A percentile compares a stretch with the other conserved stretches of the same genome.
Evolutionary conservation across 257 asterid genomes (phyloP).

Genomic region (Knoxia roxburghii): DNA sequence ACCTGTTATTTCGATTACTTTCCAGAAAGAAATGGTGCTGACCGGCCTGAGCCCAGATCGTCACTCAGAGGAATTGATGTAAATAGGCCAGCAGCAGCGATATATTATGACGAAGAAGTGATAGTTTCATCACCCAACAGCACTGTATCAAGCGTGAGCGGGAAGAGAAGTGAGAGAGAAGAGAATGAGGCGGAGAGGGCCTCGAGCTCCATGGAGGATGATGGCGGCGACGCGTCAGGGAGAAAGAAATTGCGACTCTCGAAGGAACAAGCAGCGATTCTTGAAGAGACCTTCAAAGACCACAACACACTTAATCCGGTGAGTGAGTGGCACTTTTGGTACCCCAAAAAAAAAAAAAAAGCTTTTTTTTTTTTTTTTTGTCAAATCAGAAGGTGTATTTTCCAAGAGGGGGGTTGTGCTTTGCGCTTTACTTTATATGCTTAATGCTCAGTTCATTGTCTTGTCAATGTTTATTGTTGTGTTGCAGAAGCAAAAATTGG

Average conservation of each 20-base stretch:
- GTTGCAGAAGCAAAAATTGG: constrained; percentile 85
- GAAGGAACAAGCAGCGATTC: constrained; percentile 87
- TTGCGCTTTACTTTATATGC: background rate
- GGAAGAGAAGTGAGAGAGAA: constrained; percentile 83
- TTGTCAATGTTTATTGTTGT: background rate
- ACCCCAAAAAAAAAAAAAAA: too few species aligned
- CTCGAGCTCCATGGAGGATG: constrained; percentile 71
- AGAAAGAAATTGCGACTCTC: constrained; percentile 91
- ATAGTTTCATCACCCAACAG: constrained; percentile 87
- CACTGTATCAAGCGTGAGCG: constrained; percentile 87
- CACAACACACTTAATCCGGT: constrained; percentile 91
- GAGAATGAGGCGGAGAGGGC: constrained; percentile 72
- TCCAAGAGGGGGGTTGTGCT: background rate
- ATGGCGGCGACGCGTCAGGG: constrained; percentile 67
- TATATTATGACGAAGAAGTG: constrained; percentile 49
- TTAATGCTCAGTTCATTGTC: constrained; percentile 7
- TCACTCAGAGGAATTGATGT: constrained; percentile 57
- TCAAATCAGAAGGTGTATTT: background rate
- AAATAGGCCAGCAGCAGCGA: constrained; percentile 46
- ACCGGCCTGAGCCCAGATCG: constrained; percentile 40
- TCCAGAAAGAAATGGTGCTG: constrained; percentile 44
- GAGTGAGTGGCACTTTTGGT: constrained; percentile 34
- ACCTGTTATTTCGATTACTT: background rate
- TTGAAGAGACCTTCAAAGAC: constrained; percentile 88
- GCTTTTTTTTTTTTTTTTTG: too few species aligned